These are phyloP conservation scores for Termitomyces sp. DNA, from an alignment of 768 basidiomycete genomes.

Conservation along the genomic window DNA sequence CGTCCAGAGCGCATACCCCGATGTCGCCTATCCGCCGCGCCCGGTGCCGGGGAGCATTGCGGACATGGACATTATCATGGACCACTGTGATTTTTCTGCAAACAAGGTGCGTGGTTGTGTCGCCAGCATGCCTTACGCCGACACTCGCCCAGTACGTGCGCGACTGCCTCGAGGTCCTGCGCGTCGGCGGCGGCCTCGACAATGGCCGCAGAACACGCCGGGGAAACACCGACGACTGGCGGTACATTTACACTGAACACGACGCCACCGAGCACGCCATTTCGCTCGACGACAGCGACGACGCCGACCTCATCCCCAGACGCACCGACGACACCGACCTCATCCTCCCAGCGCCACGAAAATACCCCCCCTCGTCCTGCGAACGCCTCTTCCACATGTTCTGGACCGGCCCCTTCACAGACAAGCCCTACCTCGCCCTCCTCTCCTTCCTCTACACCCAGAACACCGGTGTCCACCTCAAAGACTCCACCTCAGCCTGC, in stretches of 20 bases:
- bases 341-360: conserved; percentile 42
- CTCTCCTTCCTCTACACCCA: conserved; percentile 93
- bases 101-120: conserved; percentile 47
- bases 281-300: too few relatives aligned
- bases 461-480: conserved; percentile 76
- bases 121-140: neutral
- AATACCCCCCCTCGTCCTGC: conserved; percentile 54
- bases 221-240: conserved; percentile 72
- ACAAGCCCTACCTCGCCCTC: conserved; percentile 93
- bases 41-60: conserved; percentile 80
- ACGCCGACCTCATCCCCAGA: conserved; percentile 43
- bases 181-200: conserved; percentile 83
- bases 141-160: conserved; percentile 71
- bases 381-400: conserved; percentile 90
- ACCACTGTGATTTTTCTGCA: conserved; percentile 78
- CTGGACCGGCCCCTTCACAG: conserved; percentile 95
- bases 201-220: conserved; percentile 69
- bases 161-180: conserved; percentile 88
- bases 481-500: conserved; percentile 35
- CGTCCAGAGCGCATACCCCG: conserved; percentile 52
- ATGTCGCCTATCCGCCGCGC: conserved; percentile 79
- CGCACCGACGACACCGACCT: conserved; percentile 51
- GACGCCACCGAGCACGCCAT: conserved; percentile 23
- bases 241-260: conserved; percentile 64
- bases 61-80: conserved; percentile 85